phyloP scores from a whole-genome alignment of 495 filamentous ascomycete species.

The Talaromyces nanjingensis region DNA sequence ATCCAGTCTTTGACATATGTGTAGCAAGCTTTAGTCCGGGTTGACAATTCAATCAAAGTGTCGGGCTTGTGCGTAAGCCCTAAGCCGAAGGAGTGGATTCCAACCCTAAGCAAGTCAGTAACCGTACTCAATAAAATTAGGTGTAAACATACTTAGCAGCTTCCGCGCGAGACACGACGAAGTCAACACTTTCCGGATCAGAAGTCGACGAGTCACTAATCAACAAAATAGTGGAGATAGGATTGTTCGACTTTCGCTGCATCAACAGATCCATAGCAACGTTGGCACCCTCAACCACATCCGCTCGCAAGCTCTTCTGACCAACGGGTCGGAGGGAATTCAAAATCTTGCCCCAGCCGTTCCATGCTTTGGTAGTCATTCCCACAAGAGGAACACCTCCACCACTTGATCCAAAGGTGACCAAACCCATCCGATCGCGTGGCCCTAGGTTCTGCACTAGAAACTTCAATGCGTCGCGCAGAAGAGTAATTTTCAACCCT shows the following conservation, averaged over 20 bases:
- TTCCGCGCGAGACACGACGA: slow-evolving; percentile 95
- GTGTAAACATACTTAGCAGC: slow-evolving; percentile 75
- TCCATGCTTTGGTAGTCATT: slow-evolving; percentile 93
- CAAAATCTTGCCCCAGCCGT: slow-evolving; percentile 82
- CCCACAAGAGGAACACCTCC: slow-evolving; percentile 94
- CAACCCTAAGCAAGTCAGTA: slow-evolving; percentile 55
- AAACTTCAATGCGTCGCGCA: slow-evolving; percentile 91
- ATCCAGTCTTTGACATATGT: slow-evolving; percentile 99
- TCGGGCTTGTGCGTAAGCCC: slow-evolving; percentile 97
- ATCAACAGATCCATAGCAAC: slow-evolving; percentile 98
- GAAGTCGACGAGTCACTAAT: slow-evolving; percentile 99
- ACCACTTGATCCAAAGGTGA: slow-evolving; percentile 93
- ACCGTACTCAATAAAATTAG: neutral
- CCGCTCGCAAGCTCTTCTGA: slow-evolving; percentile 92
- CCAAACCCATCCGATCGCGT: slow-evolving; percentile 90
- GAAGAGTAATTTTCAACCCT: slow-evolving; percentile 91
- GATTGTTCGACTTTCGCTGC: slow-evolving; percentile 95
- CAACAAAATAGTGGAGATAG: slow-evolving; percentile 89
- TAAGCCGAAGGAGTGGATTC: slow-evolving; percentile 93
- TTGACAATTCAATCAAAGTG: slow-evolving; percentile 96
- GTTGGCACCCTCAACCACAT: slow-evolving; percentile 97
- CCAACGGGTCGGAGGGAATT: slow-evolving; percentile 87
- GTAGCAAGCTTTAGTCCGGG: slow-evolving; percentile 92
- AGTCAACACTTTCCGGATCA: slow-evolving; percentile 92
- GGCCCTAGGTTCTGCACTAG: slow-evolving; percentile 89